These are phyloP conservation scores for Mycosphaerella arachidis DNA, from an alignment of 2,329 filamentous ascomycete species.

Conservation along the genomic window DNA sequence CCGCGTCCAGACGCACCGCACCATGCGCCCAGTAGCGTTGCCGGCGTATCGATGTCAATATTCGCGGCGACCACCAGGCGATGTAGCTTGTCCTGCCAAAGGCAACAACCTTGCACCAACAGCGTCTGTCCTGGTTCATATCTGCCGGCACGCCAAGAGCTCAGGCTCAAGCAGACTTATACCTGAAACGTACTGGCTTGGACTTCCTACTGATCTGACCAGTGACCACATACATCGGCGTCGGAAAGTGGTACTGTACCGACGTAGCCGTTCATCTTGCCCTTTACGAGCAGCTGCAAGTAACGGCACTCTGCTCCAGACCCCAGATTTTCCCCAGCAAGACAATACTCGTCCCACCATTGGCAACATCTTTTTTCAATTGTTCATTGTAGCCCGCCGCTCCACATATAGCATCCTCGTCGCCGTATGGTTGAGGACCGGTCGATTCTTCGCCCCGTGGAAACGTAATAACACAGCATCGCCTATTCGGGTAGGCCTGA, in stretches of 20 bases:
- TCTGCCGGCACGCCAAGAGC: slow-evolving; percentile 15
- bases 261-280: slow-evolving; percentile 10
- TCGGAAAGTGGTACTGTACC: slow-evolving; percentile 9
- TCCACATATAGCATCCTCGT: not conserved
- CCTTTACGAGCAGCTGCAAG: not conserved
- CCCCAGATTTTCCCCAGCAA: slow-evolving; percentile 24
- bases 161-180: slow-evolving; percentile 12
- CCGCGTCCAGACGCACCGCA: slow-evolving; percentile 16
- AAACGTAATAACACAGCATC: slow-evolving; percentile 13
- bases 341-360: slow-evolving; percentile 7
- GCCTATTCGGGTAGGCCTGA: slow-evolving; percentile 15
- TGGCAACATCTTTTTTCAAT: slow-evolving; percentile 6
- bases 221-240: not conserved
- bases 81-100: slow-evolving; percentile 10
- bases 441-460: slow-evolving; percentile 4
- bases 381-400: not conserved
- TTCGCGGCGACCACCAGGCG: slow-evolving; percentile 6
- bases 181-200: slow-evolving; percentile 9
- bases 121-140: slow-evolving; percentile 14
- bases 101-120: slow-evolving; percentile 11
- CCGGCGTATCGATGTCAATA: slow-evolving; percentile 11
- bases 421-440: not conserved
- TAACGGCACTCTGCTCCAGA: slow-evolving; percentile 23
- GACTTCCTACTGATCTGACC: slow-evolving; percentile 8
- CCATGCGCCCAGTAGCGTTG: slow-evolving; percentile 13